phyloP scores from a whole-genome alignment of 306 rosid species.

The Trichosanthes cucumerina region DNA sequence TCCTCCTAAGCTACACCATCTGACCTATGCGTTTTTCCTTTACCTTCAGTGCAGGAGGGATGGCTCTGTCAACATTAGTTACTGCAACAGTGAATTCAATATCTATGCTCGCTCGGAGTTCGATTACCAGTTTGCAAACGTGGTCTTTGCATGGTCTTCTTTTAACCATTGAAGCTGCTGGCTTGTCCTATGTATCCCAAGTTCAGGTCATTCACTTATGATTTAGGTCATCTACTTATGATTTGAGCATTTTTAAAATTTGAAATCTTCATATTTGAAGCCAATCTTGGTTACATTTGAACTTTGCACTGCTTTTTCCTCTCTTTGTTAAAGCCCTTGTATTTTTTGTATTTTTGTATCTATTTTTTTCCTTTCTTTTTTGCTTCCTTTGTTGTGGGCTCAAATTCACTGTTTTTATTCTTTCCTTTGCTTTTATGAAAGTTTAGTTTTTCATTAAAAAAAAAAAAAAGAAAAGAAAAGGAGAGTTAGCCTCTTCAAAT shows the following conservation, averaged over 20 bases:
- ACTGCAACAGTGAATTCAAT: conserved; percentile 89
- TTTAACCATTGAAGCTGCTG: conserved; percentile 96
- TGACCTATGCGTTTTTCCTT: conserved; percentile 3
- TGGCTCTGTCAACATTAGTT: conserved; percentile 90
- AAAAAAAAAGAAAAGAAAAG: background rate
- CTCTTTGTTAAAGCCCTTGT: background rate
- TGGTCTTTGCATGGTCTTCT: conserved; percentile 99
- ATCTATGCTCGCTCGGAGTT: conserved; percentile 72
- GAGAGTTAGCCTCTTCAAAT: background rate
- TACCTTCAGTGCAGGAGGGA: conserved; percentile 96
- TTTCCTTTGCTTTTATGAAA: background rate
- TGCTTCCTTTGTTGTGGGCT: background rate
- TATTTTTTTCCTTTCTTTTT: background rate
- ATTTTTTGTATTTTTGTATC: background rate
- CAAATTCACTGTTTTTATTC: background rate
- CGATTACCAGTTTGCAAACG: conserved; percentile 63
- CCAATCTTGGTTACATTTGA: background rate
- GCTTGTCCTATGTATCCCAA: conserved; percentile 87
- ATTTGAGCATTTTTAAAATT: conserved; percentile 4
- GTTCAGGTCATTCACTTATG: conserved; percentile 64
- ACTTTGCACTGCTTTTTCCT: background rate
- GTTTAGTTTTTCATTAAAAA: background rate
- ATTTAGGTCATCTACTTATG: conserved; percentile 34
- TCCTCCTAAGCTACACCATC: no score
- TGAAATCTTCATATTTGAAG: background rate